Percentiles rank a stretch among this genome's conserved stretches.
These are phyloP conservation scores for Ormosia semicastrata DNA, from an alignment of 306 rosid genomes.

Conservation along the genomic window DNA sequence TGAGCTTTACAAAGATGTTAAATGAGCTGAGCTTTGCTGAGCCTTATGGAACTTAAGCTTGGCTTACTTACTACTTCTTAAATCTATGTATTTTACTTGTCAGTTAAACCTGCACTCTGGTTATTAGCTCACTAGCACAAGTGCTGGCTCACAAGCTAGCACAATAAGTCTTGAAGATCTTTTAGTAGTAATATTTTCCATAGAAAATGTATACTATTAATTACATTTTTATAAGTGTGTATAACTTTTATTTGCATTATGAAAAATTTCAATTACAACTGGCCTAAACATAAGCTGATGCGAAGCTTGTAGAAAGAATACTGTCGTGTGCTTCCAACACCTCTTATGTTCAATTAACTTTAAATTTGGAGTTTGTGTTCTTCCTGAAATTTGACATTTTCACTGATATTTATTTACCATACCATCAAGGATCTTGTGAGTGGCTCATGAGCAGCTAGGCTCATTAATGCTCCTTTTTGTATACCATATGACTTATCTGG, in stretches of 20 bases:
- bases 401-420: background rate
- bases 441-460: background rate
- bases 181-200: background rate
- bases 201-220: background rate
- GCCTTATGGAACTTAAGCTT: background rate
- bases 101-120: background rate
- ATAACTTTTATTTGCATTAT: background rate
- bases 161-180: background rate
- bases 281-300: background rate
- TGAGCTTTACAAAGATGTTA: background rate
- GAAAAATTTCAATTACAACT: background rate
- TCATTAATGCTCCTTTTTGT: background rate
- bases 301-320: background rate
- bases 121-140: background rate
- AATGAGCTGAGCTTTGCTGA: background rate
- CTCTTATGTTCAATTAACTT: background rate
- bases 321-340: background rate
- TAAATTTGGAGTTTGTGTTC: background rate
- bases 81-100: background rate
- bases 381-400: background rate
- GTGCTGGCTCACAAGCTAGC: background rate
- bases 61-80: background rate
- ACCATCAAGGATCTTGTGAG: background rate
- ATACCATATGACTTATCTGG: background rate
- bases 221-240: background rate